Evolutionary conservation across 768 basidiomycete genomes (phyloP), one percentile per base, ranked within the genome.

Genomic region (Boletus sensibilis): DNA sequence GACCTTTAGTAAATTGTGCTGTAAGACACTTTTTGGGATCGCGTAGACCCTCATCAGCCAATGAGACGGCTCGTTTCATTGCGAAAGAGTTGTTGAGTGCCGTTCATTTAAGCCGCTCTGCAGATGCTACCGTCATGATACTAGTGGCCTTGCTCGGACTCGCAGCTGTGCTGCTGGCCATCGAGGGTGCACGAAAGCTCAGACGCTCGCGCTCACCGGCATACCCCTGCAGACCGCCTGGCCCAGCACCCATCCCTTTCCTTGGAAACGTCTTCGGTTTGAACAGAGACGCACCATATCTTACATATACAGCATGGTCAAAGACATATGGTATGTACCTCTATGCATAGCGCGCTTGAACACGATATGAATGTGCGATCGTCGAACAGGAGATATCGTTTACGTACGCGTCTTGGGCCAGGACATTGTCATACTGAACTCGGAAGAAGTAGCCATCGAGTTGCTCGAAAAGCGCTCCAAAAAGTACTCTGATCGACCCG

Each of bases 401-500:
- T 37, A 55, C n/a, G 27, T 18, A 0, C 45, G 40, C 21, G 61
- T 81, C 25, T 67, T 84, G 50, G 73, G 75, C 34, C 75, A 79
- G 55, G 72, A 78, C 3, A 73, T 84, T 64, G 62, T 85, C 50
- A 70, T 84, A 45, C 64, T 86, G 46, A 83, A 79, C 68, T 76
- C 75, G 62, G 64, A 77, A 55, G 69, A 79, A 57, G 75, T 73
- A 14, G 76, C 76, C 31, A 71, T 72, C 21, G 80, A 81, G 42
- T 67, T 85, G 33, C 67, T 85, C 33, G 83, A 84, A 37, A 80
- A 75, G 62, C 76, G 79, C 31, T 78, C 82, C 44, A 64, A 76
- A 11, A 79, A 79, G 21, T 84, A 84, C 62, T 84, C 81, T 44
- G 58, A 60, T 46, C 48, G 64, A 8, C 51, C 66, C 10, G 12